Percentiles rank a stretch among this genome's conserved stretches.
Evolutionary conservation across 2,329 filamentous ascomycete genomes (phyloP).

Genomic region (Akanthomyces uredinophilus): DNA sequence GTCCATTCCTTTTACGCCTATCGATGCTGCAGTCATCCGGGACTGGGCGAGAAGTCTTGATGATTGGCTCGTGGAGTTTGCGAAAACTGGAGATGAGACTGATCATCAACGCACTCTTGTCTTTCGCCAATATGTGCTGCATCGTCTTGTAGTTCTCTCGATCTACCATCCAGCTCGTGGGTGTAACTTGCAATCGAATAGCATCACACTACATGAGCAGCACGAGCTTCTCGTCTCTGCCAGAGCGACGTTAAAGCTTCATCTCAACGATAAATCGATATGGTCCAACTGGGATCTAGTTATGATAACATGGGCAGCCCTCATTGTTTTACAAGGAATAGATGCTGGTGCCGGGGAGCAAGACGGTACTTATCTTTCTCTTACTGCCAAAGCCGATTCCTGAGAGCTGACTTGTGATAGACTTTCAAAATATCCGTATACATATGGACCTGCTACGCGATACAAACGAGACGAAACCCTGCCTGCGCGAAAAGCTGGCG

Average conservation of each 20-base stretch:
- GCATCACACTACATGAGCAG: constrained; percentile 33
- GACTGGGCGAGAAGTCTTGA: constrained; percentile 39
- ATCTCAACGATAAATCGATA: constrained; percentile 35
- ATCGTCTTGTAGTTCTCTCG: constrained; percentile 36
- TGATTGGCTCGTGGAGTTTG: constrained; percentile 38
- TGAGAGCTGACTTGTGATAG: background rate
- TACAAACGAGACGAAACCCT: constrained; percentile 25
- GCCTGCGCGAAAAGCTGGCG: constrained; percentile 22
- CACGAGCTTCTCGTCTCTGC: constrained; percentile 38
- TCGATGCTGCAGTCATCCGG: constrained; percentile 36
- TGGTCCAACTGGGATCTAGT: constrained; percentile 41
- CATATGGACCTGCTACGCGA: constrained; percentile 26
- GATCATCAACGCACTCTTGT: constrained; percentile 31
- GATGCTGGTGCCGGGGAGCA: constrained; percentile 35
- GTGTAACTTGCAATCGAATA: constrained; percentile 34
- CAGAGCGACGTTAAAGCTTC: constrained; percentile 34
- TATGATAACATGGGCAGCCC: constrained; percentile 40
- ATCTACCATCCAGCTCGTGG: constrained; percentile 39
- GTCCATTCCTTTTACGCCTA: constrained; percentile 30
- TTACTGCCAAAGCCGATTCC: background rate
- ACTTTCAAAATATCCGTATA: constrained; percentile 25
- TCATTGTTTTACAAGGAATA: constrained; percentile 38
- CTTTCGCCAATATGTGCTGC: constrained; percentile 37
- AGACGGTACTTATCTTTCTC: constrained; percentile 26
- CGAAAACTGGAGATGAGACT: constrained; percentile 25